Base-by-base conservation (phyloP, 2,329 filamentous ascomycete species). In the Colletotrichum incanum region DNA sequence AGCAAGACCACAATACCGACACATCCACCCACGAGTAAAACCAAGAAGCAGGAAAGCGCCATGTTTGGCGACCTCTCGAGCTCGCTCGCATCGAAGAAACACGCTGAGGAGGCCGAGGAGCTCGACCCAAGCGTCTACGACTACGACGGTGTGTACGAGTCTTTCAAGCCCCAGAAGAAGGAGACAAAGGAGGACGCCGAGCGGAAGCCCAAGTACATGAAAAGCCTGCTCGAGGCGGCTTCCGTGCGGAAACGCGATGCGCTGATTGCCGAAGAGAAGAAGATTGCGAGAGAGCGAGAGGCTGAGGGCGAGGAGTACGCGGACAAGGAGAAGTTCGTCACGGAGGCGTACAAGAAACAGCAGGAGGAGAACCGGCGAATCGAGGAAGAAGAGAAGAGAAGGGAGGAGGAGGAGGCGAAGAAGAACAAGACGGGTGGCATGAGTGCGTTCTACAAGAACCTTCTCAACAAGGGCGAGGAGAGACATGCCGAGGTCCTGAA, bases 251-350 rank as follows among this genome's bases (percentile, higher is more conserved):
- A 95, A 79, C 90, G 94, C 65, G 94, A 96, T 80, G 89, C 92
- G 58, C 86, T 93, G 60, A 91, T 95, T 37, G 94, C 94, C 3
- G 92, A 94, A 78, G 94, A 96, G 83, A 94, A 94, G 82, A 90
- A 93, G 80, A 87, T 96, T 76, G 91, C 93, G 76, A 88, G 91
- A 31, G 94, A 96, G 79, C 88, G 94, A 56, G 93, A 93, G 77
- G 92, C 90, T 0, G 94, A 96, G 79, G 94, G 94, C 23, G 94
- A 96, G 43, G 92, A 93, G 78, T 96, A 91, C 77, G 92, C 89
- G 0, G 94, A 92, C 77, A 96, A 95, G 83, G 94, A 96, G 79
- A 94, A 92, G 81, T 96, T 96, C 76, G 94, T 96, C 43, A 96
- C 94, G 0, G 92, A 91, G 70, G 93, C 93, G 45, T 97, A 96